Conservation (phyloP, 345 rosid genomes). For the Garcia nutans region DNA sequence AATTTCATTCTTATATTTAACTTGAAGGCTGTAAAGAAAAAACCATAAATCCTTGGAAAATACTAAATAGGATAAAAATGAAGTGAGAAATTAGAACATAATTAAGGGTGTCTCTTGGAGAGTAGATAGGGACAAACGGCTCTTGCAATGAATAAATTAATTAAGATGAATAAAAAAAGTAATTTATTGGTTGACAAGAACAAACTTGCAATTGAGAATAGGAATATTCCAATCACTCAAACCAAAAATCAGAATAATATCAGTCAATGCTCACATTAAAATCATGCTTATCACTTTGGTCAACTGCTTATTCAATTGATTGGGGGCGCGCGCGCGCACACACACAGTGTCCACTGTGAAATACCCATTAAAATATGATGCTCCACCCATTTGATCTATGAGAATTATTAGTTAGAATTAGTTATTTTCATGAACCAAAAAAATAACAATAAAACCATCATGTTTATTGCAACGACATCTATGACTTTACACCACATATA, state of each 20-base stretch:
- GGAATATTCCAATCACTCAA: conserved; percentile 32
- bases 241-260: neutral
- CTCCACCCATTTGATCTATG: too few relatives aligned
- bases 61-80: neutral
- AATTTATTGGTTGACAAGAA: conserved; percentile 17
- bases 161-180: conserved; percentile 9
- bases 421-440: too few relatives aligned
- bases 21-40: neutral
- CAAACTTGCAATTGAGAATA: neutral
- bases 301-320: too few relatives aligned
- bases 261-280: neutral
- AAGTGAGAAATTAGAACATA: neutral
- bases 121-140: conserved; percentile 35
- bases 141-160: conserved; percentile 5
- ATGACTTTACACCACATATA: too few relatives aligned
- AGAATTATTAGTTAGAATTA: too few relatives aligned
- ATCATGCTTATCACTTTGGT: neutral
- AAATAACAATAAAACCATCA: too few relatives aligned
- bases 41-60: conserved; percentile 25
- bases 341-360: too few relatives aligned
- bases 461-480: too few relatives aligned
- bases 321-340: too few relatives aligned
- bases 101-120: conserved; percentile 23
- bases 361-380: too few relatives aligned
- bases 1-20: neutral